Conservation (phyloP, 2,329 filamentous ascomycete species). For the Pseudocercospora musae region DNA sequence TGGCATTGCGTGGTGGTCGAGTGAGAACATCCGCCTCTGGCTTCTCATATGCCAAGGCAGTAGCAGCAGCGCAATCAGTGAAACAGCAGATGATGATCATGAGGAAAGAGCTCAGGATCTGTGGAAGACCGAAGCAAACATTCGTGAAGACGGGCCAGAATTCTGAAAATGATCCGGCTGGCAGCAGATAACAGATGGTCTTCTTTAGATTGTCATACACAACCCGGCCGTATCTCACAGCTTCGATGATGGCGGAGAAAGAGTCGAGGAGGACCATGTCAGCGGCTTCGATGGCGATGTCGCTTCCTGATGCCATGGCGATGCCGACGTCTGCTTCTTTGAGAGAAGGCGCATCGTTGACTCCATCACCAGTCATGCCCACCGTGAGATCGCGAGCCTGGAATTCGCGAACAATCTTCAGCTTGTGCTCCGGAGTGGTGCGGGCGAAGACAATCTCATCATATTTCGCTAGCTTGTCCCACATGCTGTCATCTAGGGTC, state of each 20-base stretch:
- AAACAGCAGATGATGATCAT: constrained; percentile 64
- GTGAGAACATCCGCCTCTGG: constrained; percentile 72
- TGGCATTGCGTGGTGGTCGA: constrained; percentile 64
- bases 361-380: constrained; percentile 51
- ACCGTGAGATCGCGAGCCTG: constrained; percentile 59
- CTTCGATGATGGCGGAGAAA: constrained; percentile 69
- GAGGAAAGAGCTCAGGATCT: constrained; percentile 69
- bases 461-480: constrained; percentile 63
- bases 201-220: constrained; percentile 82
- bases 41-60: constrained; percentile 70
- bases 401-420: constrained; percentile 74
- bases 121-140: constrained; percentile 68
- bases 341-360: constrained; percentile 53
- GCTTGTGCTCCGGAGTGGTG: constrained; percentile 75
- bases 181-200: constrained; percentile 69
- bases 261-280: constrained; percentile 65
- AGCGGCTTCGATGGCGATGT: constrained; percentile 61
- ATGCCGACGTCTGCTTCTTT: constrained; percentile 59
- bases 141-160: constrained; percentile 74
- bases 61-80: constrained; percentile 72
- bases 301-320: constrained; percentile 56
- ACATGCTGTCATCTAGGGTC: constrained; percentile 63
- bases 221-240: constrained; percentile 67
- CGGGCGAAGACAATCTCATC: constrained; percentile 72
- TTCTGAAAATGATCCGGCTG: constrained; percentile 70